Percentiles rank a stretch among this genome's conserved stretches.
Conservation (phyloP, 2,329 filamentous ascomycete species). For the Claviceps quebecensis region DNA sequence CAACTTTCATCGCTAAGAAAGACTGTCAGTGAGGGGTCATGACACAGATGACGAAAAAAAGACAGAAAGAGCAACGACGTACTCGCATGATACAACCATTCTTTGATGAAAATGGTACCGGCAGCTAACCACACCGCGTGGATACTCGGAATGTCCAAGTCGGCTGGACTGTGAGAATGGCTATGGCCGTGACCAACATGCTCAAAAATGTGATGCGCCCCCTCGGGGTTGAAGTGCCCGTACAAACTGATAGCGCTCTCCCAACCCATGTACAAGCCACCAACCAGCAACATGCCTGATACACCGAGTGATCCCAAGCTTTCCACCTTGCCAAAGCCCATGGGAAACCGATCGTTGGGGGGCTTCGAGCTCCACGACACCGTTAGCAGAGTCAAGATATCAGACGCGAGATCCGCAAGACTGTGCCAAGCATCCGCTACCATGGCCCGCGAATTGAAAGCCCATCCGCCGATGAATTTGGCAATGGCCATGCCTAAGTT, state of each 20-base stretch:
- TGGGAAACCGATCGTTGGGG: conserved; percentile 70
- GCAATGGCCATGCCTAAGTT: conserved; percentile 90
- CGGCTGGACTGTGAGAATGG: conserved; percentile 39
- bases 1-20: conserved; percentile 75
- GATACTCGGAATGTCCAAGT: conserved; percentile 55
- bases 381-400: conserved; percentile 85
- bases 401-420: conserved; percentile 86
- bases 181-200: conserved; percentile 51
- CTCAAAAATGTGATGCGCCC: conserved; percentile 47
- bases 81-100: conserved; percentile 96
- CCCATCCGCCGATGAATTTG: conserved; percentile 83
- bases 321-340: conserved; percentile 95
- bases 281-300: conserved; percentile 76
- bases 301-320: conserved; percentile 87
- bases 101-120: conserved; percentile 82
- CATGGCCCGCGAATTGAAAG: conserved; percentile 90
- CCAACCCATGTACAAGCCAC: conserved; percentile 84
- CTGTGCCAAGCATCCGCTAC: conserved; percentile 91
- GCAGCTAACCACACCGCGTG: conserved; percentile 91
- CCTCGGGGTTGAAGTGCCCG: conserved; percentile 57
- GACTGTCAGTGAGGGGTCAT: background rate
- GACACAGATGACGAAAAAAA: background rate
- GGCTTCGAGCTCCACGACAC: conserved; percentile 86
- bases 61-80: conserved; percentile 28
- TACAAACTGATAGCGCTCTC: conserved; percentile 56